Base-by-base conservation (phyloP, 306 rosid genomes). In the Sechiopsis laciniata region DNA sequence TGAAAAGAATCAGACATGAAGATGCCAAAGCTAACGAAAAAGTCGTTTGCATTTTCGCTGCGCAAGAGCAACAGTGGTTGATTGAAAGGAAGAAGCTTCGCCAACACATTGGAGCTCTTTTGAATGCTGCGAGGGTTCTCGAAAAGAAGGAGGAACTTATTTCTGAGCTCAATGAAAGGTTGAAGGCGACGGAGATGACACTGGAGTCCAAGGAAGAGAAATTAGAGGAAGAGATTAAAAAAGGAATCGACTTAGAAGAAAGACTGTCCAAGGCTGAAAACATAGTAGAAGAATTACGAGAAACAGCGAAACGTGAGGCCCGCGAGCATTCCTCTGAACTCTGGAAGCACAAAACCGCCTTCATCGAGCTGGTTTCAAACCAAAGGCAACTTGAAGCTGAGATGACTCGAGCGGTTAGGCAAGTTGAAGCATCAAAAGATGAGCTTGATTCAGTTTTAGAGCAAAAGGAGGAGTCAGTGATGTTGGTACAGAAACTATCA, bases 11-110 rank as follows among this genome's bases (percentile, higher is more conserved):
- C 56, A 87, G 98, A 37, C 95, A 80, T 40, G 98, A 94, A 60
- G 98, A 94, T 74, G 98, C 97, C 15, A 94, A 83, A 53, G 98
- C 98, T 55, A 94, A 89, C 65, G 98, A 90, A 86, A 94, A 89
- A 84, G 98, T 94, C 55, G 98, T 94, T 29, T 78, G 95, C 56
- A 94, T 94, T 35, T 90, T 90, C 81, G 97, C 97, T 35, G 80
- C 94, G 56, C 97, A 90, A 71, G 98, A 94, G 80, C 98, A 94
- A 79, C 74, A 80, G 51, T 90, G 98, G 98, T 82, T 89, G 70
- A 73, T 72, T 24, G 97, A 94, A 79, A 85, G 96, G 85, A 84
- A 77, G 86, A 87, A 83, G 54, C 85, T 90, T 5, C 54, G 90
- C 57, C 89, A 86, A 79, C 96, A 90, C 24, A 80, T 87, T 62